phyloP scores from a whole-genome alignment of 139 green algal genomes.

The Picochlorum costavermella region DNA sequence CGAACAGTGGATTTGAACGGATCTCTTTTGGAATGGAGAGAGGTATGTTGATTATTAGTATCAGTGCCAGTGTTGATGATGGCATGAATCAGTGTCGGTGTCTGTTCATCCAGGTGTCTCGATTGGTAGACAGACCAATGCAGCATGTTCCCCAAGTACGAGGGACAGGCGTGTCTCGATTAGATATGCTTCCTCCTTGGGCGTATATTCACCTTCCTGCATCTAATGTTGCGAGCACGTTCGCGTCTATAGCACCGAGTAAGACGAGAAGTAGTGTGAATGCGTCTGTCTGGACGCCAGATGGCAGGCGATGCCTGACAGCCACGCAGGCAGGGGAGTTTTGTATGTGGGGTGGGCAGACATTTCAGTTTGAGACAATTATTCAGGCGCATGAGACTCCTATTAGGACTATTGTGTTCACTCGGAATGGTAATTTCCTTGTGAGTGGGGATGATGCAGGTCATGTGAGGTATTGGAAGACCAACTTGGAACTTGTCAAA shows the following conservation, averaged over 20 bases:
- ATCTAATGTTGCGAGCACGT: constrained; percentile 64
- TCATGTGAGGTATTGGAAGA: constrained; percentile 64
- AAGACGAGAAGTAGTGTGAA: constrained; percentile 69
- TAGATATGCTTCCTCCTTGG: constrained; percentile 53
- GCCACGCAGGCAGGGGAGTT: constrained; percentile 78
- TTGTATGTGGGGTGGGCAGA: constrained; percentile 73
- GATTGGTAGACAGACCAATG: neutral
- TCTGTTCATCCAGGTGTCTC: neutral
- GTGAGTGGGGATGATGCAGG: constrained; percentile 68
- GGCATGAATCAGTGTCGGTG: no score
- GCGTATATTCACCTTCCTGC: constrained; percentile 59
- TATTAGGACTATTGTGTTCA: constrained; percentile 58
- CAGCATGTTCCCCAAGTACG: constrained; percentile 16
- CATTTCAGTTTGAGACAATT: constrained; percentile 83
- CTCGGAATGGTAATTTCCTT: constrained; percentile 68
- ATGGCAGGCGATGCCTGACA: constrained; percentile 75
- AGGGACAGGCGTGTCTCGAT: constrained; percentile 19
- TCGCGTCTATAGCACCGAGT: constrained; percentile 68
- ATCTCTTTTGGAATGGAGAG: constrained; percentile 26
- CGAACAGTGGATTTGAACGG: constrained; percentile 37
- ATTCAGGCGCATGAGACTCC: constrained; percentile 74
- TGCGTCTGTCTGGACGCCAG: constrained; percentile 69
- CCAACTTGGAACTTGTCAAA: constrained; percentile 59
- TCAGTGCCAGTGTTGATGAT: no score
- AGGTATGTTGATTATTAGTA: constrained; percentile 7